Base-by-base conservation (phyloP, 164 flowering plant genomes). In the Magnolia officinalis region DNA sequence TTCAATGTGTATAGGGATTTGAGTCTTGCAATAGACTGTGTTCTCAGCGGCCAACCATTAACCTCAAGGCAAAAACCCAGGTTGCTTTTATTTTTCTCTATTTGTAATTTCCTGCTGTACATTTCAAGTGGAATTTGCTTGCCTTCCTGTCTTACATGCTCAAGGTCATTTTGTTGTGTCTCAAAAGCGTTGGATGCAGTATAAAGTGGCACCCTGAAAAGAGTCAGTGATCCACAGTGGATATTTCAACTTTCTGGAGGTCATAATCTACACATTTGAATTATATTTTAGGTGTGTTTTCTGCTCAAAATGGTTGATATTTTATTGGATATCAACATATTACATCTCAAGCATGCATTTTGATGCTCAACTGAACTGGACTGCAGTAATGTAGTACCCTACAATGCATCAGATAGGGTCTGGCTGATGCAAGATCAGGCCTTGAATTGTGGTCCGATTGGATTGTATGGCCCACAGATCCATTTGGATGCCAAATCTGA, bases 131-230 rank as follows among this genome's bases (percentile, higher is more conserved):
- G 11, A 31, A 52, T 26, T 1, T 68, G 31, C 23, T 76, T 63
- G 14, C 50, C 37, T 11, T 67, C 74, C 74, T 18, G 72, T 52
- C 37, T 78, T 71, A 51, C 67, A 23, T 71, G 68, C 77, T 65
- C 50, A 71, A 70, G 52, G 37, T 63, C 50, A 9, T n/a, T 59
- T 20, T 79, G 49, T 73, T 58, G 6, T 72, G 75, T 77, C 63
- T 63, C 61, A 21, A 59, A 31, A 93, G 97, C 81, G 87, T 95
- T 83, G 99, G 99, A 77, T 95, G 99, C 90, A 88, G 98, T 84
- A 93, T 95, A 78, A 93, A 95, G 85, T 93, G 99, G 99, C 92
- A 92, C 82, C 98, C 97, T 1, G 84, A 81, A 75, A 77, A 71
- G 73, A 75, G 52, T 24, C 51, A 74, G 72, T 86, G 75, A 80